Evolutionary conservation across 1,284 basidiomycete species (phyloP), one percentile per base, ranked within the genome.

Genomic region (Sanghuangporus weigelae): DNA sequence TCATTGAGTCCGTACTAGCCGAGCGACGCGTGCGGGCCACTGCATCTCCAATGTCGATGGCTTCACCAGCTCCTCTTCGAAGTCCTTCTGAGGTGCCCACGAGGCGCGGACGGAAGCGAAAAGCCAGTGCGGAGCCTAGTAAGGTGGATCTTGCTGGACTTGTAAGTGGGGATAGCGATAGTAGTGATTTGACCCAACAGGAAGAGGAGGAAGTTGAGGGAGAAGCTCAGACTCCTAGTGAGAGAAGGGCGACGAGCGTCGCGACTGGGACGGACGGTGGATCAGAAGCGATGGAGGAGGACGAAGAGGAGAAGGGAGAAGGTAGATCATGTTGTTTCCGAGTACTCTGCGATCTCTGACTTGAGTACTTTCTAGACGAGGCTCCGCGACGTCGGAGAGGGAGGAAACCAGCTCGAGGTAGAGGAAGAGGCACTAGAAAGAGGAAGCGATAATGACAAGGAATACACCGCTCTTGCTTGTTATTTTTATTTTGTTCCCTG

Each of bases 171-270:
- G 88, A 92, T 70, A 92, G 90, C 70, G 89, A 91, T 68, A 90
- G 87, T 68, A 92, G 90, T 66, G 89, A 87, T 39, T 71, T 91
- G 68, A 92, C 89, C 7, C 85, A 89, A 71, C 89, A 91, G 72
- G 91, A 87, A 64, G 88, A 84, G 7, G 89, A 91, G 63, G 63
- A 57, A 60, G 51, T 66, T 14, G 61, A 60, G 68, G 82, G 77
- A 46, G 74, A 74, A 2, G 75, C 70, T 26, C 80, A 80, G 55
- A 85, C 84, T 7, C 81, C 83, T 2, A 77, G 79, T 68, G 84
- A 82, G 35, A 63, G 61, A 38, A 59, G 67, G 46, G 60, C 65
- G 39, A 63, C 63, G 42, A 89, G 87, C 65, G 79, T 83, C 36
- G 78, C 83, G 6, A 88, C 88, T 2, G 87, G 81, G 23, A 89